Evolutionary conservation across 1,284 basidiomycete species (phyloP), one percentile per base, ranked within the genome.

Genomic region (Microbotryum lychnidis-dioicae): DNA sequence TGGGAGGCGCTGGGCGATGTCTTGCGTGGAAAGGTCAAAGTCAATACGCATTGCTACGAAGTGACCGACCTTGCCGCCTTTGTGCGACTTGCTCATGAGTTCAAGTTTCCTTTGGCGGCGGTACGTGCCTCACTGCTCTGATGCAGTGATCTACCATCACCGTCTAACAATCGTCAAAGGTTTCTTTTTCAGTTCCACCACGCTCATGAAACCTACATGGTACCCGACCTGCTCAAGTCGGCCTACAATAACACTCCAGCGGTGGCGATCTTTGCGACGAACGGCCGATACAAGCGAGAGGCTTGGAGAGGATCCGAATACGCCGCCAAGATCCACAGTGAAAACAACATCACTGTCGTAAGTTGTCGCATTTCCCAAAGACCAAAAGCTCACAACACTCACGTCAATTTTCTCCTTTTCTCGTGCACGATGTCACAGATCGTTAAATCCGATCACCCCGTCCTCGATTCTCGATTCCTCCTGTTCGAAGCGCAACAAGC

Each of bases 1-100:
- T 89, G 86, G 82, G 91, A 94, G 72, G 85, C 84, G 14, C 78
- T 94, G 10, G 87, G 92, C 6, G 91, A 93, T 67, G 87, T 92
- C 7, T 79, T 96, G 27, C 79, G 92, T 52, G 88, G 87, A 9
- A 75, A 77, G 56, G 76, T 78, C 64, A 78, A 89, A 82, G 80
- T 91, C 62, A 85, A 89, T 69, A 83, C 82, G 49, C 87, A 91
- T 70, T 89, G 87, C 68, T 88, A 89, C 64, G 85, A 87, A 75
- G 47, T 50, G 53, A 84, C 84, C 57, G 89, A 92, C 70, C 78
- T 91, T 33, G 87, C 90, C 69, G 59, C 74, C 31, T 66, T 76
- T 44, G 71, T 74, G 27, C 71, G 87, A 77, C 80, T 89, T 57
- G 83, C 85, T 21, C 87, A 89, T 74, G 87, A 90, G 75, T 94